phyloP scores from a whole-genome alignment of 495 filamentous ascomycete species.

The Xylaria acuta region DNA sequence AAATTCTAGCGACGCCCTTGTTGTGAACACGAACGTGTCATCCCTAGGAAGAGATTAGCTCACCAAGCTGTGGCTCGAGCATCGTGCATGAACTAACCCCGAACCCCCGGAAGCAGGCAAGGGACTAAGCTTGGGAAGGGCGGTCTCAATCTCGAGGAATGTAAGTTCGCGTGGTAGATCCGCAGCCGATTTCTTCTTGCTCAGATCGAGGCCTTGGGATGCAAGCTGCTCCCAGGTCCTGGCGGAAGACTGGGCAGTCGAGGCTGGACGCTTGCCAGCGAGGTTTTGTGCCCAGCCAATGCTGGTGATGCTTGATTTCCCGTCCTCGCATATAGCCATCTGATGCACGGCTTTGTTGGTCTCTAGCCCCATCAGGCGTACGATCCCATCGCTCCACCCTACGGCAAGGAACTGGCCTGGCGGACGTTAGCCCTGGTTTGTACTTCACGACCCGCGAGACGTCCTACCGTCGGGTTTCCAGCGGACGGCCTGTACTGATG shows the following conservation, averaged over 20 bases:
- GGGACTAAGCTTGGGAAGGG: constrained; percentile 78
- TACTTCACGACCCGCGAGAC: not conserved
- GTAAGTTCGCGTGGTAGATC: constrained; percentile 81
- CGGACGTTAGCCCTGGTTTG: constrained; percentile 19
- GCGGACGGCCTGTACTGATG: constrained; percentile 61
- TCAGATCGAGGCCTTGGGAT: constrained; percentile 43
- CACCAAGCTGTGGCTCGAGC: not conserved
- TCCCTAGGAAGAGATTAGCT: constrained; percentile 52
- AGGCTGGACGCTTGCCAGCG: constrained; percentile 51
- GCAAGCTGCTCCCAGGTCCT: constrained; percentile 40
- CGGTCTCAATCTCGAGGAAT: constrained; percentile 78
- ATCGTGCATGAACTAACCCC: constrained; percentile 51
- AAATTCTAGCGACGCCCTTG: constrained; percentile 71
- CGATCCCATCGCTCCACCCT: constrained; percentile 73
- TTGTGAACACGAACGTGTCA: constrained; percentile 70
- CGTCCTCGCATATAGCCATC: constrained; percentile 54
- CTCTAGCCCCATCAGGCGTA: constrained; percentile 76
- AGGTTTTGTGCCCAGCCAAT: constrained; percentile 78
- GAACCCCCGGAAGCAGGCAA: constrained; percentile 64
- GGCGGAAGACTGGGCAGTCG: constrained; percentile 3
- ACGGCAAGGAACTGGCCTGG: constrained; percentile 78
- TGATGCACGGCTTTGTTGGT: constrained; percentile 79
- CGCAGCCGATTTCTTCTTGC: constrained; percentile 39
- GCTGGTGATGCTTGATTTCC: constrained; percentile 60
- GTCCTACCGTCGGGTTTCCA: constrained; percentile 83